Base-by-base conservation (phyloP, 768 basidiomycete genomes). In the Termitomyces sp. region DNA sequence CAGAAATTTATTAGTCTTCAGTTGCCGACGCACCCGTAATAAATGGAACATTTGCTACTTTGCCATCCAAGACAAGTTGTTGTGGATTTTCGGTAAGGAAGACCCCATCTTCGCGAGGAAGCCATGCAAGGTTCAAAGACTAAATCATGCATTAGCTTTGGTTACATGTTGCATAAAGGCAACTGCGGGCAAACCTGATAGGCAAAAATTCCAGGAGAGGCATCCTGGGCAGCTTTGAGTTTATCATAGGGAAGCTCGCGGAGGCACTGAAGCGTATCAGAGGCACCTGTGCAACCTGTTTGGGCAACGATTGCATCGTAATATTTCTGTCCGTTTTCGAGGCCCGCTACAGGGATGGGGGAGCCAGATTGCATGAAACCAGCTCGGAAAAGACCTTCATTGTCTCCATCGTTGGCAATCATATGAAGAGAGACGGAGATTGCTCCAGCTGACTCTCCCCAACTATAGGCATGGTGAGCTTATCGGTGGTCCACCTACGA, bases 381-480 rank as follows among this genome's bases (percentile, higher is more conserved):
- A 14, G 70, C 81, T 12, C 76, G 78, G 70, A 79, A 82, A 1
- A 83, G 67, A 0, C 76, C 74, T 52, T 78, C 76, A 16, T 66
- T 69, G 48, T 79, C 59, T 3, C 78, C 79, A 8, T 66, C 69
- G 58, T 79, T 78, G 37, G 75, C 68, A 7, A 81, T 51, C 74
- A 81, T 79, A 9, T 84, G 82, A 30, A 80, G 59, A 5, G 75
- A 67, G 7, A 77, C 78, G 40, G 78, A 78, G 43, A 82, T 77
- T 2, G 83, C 82, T 6, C 84, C 85, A 0, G 84, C 81, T 10
- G 76, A 78, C 66, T 83, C 75, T 12, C 84, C 84, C 71, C 76
- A 80, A 35, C 79, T 79, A 40, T n/a, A 39, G 5, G n/a, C 32
- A 6, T 37, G 46, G 28, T 21, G 4, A 44, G 28, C 1, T 55